Conservation (phyloP, 768 basidiomycete genomes). For the Leccinum variicolor region DNA sequence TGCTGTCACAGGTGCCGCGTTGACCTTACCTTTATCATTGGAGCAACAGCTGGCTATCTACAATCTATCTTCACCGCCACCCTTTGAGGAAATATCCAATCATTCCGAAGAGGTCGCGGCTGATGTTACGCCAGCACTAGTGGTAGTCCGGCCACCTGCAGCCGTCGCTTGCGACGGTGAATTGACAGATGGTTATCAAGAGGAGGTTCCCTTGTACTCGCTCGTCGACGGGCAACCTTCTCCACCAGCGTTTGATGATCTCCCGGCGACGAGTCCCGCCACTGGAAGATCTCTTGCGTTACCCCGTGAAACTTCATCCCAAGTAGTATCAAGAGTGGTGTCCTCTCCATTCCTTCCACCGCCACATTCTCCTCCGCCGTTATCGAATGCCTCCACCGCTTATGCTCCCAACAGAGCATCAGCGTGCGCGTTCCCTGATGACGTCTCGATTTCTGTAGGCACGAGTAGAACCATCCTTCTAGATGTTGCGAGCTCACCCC, state of each 20-base stretch:
- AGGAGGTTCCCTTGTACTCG: conserved; percentile 22
- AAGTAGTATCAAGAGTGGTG: background rate
- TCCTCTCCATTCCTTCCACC: background rate
- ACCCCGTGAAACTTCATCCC: background rate
- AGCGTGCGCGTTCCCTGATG: background rate
- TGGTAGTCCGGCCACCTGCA: background rate
- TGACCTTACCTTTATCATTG: background rate
- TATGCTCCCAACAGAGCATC: background rate
- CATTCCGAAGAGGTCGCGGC: background rate
- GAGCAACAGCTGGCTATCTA: background rate
- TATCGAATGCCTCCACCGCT: background rate
- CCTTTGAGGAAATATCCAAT: no score
- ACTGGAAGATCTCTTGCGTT: background rate
- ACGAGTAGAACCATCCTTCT: background rate
- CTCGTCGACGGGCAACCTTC: conserved; percentile 23
- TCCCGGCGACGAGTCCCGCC: background rate
- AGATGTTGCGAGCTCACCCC: background rate
- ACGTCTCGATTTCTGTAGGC: background rate
- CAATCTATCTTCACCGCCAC: no score
- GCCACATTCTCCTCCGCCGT: background rate
- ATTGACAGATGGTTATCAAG: conserved; percentile 2
- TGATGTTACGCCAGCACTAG: background rate
- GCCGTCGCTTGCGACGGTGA: background rate
- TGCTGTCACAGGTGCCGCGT: background rate
- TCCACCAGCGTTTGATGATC: conserved; percentile 23